A percentile compares a stretch with the other conserved stretches of the same genome.
Evolutionary conservation across 2,329 filamentous ascomycete species (phyloP).

Genomic region (Nannizzia gypsea): DNA sequence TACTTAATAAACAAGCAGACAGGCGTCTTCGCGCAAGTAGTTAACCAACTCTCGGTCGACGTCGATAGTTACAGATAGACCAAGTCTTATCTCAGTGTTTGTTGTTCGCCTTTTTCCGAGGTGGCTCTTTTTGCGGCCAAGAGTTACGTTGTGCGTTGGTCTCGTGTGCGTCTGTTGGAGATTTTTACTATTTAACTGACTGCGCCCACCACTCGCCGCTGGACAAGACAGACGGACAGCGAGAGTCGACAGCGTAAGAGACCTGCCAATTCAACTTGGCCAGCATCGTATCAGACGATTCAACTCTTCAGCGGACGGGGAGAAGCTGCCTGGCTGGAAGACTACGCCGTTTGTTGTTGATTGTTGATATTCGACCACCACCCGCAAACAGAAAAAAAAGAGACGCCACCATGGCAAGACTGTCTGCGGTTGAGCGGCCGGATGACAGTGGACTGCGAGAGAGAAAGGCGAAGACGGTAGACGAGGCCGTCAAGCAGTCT

Average conservation of each 20-base stretch:
- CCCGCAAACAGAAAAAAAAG: background rate
- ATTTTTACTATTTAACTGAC: background rate
- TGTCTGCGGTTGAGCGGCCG: background rate
- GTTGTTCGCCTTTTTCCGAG: too few species aligned
- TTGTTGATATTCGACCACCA: background rate
- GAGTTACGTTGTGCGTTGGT: background rate
- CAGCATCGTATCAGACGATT: background rate
- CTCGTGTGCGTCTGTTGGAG: background rate
- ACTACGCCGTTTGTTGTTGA: background rate
- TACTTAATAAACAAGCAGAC: too few species aligned
- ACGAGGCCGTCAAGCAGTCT: slow-evolving; percentile 34
- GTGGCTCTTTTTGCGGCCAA: too few species aligned
- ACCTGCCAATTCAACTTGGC: slow-evolving; percentile 10
- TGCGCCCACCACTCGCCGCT: background rate
- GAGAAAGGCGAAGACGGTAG: slow-evolving; percentile 31
- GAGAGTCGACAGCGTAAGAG: background rate
- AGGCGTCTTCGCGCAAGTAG: too few species aligned
- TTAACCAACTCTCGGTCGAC: too few species aligned
- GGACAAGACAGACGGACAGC: background rate
- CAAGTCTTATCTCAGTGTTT: too few species aligned
- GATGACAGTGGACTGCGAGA: slow-evolving; percentile 36
- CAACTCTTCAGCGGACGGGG: background rate
- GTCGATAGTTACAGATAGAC: too few species aligned
- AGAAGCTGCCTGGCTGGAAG: background rate
- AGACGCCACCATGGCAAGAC: background rate